Evolutionary conservation across 2,329 filamentous ascomycete genomes (phyloP).

Genomic region (Hymenoscyphus salicellus): DNA sequence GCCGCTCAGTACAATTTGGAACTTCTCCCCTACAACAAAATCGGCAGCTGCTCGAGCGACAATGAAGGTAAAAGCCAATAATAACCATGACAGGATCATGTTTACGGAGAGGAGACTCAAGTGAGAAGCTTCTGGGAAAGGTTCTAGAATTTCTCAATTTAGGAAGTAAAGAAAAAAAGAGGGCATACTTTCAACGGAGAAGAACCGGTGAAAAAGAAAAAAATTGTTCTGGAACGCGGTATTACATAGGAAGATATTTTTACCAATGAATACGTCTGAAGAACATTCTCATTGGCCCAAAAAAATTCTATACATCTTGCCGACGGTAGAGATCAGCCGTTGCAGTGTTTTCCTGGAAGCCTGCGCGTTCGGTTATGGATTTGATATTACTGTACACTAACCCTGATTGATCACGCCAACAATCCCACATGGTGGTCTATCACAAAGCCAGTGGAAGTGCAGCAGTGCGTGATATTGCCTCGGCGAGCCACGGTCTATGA

Average conservation of each 20-base stretch:
- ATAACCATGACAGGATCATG: conserved; percentile 17
- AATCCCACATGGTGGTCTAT: conserved; percentile 2
- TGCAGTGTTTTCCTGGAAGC: conserved; percentile 3
- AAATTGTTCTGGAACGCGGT: neutral
- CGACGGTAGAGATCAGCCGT: conserved; percentile 21
- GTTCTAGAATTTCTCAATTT: neutral
- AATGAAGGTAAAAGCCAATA: conserved; percentile 12
- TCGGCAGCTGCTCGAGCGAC: conserved; percentile 8
- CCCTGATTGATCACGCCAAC: conserved; percentile 21
- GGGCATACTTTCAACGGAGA: neutral
- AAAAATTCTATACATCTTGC: conserved; percentile 17
- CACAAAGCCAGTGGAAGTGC: conserved; percentile 3
- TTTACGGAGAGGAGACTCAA: conserved; percentile 2
- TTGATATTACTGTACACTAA: conserved; percentile 16
- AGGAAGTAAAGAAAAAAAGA: neutral
- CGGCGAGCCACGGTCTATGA: neutral
- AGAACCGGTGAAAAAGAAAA: neutral
- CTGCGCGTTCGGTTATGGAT: conserved; percentile 16
- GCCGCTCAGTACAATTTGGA: conserved; percentile 19
- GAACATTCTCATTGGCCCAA: conserved; percentile 44
- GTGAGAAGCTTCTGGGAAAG: neutral
- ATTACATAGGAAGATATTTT: conserved; percentile 50
- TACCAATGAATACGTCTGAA: conserved; percentile 45
- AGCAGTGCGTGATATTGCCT: neutral
- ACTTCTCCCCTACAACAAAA: conserved; percentile 21